Percentiles rank a stretch among this genome's conserved stretches.
These are phyloP conservation scores for Botrytis pseudocinerea DNA, from an alignment of 2,329 filamentous ascomycete species.

Conservation along the genomic window DNA sequence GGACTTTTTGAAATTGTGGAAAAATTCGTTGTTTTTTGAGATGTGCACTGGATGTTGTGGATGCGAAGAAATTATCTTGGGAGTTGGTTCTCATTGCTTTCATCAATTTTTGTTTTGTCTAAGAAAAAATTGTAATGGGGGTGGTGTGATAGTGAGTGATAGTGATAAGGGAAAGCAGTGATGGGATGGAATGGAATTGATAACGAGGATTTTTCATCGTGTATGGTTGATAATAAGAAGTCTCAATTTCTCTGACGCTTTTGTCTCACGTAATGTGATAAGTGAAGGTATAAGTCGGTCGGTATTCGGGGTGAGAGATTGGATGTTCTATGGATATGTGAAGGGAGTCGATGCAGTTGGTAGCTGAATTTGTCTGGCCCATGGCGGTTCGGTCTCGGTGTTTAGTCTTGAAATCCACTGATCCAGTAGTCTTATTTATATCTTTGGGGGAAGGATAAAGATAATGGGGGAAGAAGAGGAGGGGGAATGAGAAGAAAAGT, in stretches of 20 bases:
- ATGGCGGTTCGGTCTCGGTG: too few relatives aligned
- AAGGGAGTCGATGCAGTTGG: not conserved
- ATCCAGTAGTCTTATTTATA: not conserved
- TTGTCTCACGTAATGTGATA: not conserved
- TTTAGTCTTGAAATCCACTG: not conserved
- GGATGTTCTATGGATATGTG: not conserved
- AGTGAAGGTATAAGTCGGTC: not conserved
- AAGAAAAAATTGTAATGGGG: not conserved
- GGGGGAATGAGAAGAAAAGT: not conserved
- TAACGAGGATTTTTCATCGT: not conserved
- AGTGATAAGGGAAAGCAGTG: not conserved
- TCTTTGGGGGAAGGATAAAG: not conserved
- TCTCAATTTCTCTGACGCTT: not conserved
- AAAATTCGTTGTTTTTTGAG: not conserved
- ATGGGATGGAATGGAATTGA: not conserved
- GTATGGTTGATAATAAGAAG: not conserved
- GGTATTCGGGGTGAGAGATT: not conserved
- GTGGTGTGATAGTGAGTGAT: not conserved
- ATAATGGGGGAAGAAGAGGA: not conserved
- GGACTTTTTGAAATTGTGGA: not conserved
- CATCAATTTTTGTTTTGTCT: not conserved
- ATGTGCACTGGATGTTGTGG: not conserved
- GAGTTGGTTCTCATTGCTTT: not conserved
- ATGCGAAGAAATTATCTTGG: not conserved
- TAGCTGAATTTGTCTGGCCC: not conserved